Evolutionary conservation across 106 monocot genomes (phyloP), one percentile per base, ranked within the genome.

Genomic region (Acorus calamus): DNA sequence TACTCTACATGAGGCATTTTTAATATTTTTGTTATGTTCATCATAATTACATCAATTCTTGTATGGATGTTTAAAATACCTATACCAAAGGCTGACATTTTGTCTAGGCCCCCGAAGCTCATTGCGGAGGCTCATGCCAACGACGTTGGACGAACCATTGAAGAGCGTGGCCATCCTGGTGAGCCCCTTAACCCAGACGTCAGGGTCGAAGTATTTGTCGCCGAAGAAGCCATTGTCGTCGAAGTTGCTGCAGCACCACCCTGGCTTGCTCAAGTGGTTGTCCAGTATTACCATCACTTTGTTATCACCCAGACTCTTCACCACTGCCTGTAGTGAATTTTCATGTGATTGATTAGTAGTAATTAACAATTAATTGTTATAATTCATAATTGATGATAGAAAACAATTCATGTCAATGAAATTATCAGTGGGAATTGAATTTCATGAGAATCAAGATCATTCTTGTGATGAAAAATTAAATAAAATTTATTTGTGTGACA

Each of bases 151-250:
- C 1, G 55, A 48, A 2, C 13, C 67, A 42, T 65, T 74, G 70
- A 82, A 89, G 52, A 79, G 50, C 5, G 84, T 74, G 4, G 84
- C 89, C 81, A 89, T 85, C 45, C 44, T 76, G n/a, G 73, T 77
- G 8, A 79, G 69, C 5, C 84, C 89, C 14, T 68, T 12, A 8
- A 77, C 56, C 89, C 89, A 89, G 2, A 70, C 49, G 44, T 84
- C 62, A 0, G 81, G 81, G 9, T 82, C 71, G 11, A 89, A 84
- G 52, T 79, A 84, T 56, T 62, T 42, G 76, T 89, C 84, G 10
- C 84, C 84, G 41, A 89, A 89, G 81, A 89, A 89, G 12, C 84
- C 84, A 58, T 70, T 84, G 46, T 82, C 89, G 42, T 89, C 89
- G 43, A 43, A 41, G 42, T 14, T 65, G 72, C 81, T 79, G 76